Evolutionary conservation across 176 grass and related monocot species (phyloP), one percentile per base, ranked within the genome.

Genomic region (Musa troglodytarum): DNA sequence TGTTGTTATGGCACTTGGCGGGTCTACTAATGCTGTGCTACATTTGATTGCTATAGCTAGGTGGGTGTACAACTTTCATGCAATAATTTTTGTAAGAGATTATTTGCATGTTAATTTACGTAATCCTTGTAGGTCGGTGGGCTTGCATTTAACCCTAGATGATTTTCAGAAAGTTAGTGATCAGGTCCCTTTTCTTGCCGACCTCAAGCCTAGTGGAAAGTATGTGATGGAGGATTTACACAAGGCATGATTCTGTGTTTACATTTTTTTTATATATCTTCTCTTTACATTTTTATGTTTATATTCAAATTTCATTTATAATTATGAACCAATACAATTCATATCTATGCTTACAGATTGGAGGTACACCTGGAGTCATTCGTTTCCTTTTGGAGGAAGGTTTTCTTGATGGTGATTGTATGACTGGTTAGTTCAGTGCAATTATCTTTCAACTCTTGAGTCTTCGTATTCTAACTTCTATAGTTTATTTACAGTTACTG

Each of bases 221-320:
- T 98, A 91, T 93, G 94, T 98, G 52, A 98, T 98, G 94, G 94
- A 98, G 75, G 94, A 98, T 86, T 72, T 98, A 72, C 94, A 98
- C 72, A 93, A 87, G 94, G 94, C 85, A 92, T 43, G 12, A 13
- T 52, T 20, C 8, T 6, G 2, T 49, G 19, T 52, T 63, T 22
- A 13, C 5, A 10, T 16, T 69, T 11, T 71, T 69, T 11, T 71
- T 68, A 17, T 57, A 1, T 59, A 8, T 13, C 22, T 71, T 49
- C 11, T 22, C 5, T 0, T 50, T 20, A 3, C 2, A 2, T 69
- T 82, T 76, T 19, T 1, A 76, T 62, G 10, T 55, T 82, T 69
- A 13, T 24, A 11, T 52, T 9, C 22, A 7, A 13, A 34, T 65
- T 53, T 49, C 1, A 28, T 65, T 14, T 49, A 62, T 54, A 29